Evolutionary conservation across 495 filamentous ascomycete genomes (phyloP), one percentile per base, ranked within the genome.

Genomic region (Astrothelium subdiscretum): DNA sequence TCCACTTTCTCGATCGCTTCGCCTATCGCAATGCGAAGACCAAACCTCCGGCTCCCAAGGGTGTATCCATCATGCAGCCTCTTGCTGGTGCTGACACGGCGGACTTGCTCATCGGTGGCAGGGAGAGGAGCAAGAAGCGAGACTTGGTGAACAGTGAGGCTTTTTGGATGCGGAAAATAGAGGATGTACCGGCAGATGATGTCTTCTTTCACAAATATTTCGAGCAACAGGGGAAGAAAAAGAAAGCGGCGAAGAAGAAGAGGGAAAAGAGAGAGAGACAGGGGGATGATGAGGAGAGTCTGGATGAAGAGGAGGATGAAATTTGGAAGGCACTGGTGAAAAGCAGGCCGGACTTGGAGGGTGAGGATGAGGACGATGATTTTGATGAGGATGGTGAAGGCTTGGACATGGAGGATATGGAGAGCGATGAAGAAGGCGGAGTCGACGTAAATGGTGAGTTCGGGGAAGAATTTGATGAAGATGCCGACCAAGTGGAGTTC

Each of bases 171-270:
- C 87, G 88, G 81, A 90, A 87, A 72, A 78, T 83, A n/a, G 86
- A 88, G 57, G 86, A 97, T 44, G 85, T 98, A 11, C 83, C 85
- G 0, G 88, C 85, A 0, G 91, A 98, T 68, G 95, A 98, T 68
- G 90, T 89, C 48, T 98, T 98, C 83, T 98, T 98, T 82, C 94
- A 98, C 74, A 84, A 87, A 62, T 98, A 97, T 82, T 97, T 98
- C 73, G 84, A 81, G 63, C 82, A 87, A 59, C 74, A 91, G 44
- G 87, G 87, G 51, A 92, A 89, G 72, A 81, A 80, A 59, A 77
- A 74, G 31, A 73, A 73, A 11, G 70, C 73, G 59, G 63, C 65
- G 27, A 66, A 66, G 58, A 71, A 69, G 31, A 84, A 87, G 71
- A 81, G 84, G 63, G 79, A 78, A 70, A 67, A 72, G 20, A 54